Evolutionary conservation across 768 basidiomycete species (phyloP).

Genomic region (Trametes gibbosa): DNA sequence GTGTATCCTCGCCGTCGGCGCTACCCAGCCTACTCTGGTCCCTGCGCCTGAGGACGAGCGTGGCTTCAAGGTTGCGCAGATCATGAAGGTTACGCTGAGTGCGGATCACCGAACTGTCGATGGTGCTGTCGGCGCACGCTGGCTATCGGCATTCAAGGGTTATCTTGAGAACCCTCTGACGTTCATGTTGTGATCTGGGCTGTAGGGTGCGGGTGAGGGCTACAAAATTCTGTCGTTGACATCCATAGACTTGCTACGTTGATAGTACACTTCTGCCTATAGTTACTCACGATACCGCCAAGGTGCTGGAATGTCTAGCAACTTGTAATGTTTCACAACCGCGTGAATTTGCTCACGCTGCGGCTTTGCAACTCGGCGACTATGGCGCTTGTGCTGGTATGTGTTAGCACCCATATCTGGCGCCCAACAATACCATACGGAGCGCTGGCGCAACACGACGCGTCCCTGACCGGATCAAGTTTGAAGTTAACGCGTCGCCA

Average conservation of each 20-base stretch:
- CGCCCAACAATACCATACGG: background rate
- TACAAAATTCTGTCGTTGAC: slow-evolving; percentile 14
- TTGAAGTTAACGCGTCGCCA: background rate
- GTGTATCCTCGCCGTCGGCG: slow-evolving; percentile 94
- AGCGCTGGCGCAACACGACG: slow-evolving; percentile 4
- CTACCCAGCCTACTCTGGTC: slow-evolving; percentile 80
- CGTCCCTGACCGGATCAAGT: background rate
- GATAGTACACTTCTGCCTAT: slow-evolving; percentile 20
- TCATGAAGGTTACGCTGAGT: slow-evolving; percentile 96
- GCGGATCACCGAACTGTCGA: slow-evolving; percentile 96
- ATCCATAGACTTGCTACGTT: slow-evolving; percentile 19
- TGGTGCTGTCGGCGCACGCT: slow-evolving; percentile 91
- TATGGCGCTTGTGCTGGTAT: too few relatives aligned
- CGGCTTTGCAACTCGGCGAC: too few relatives aligned
- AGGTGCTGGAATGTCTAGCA: slow-evolving; percentile 17
- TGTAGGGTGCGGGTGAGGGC: background rate
- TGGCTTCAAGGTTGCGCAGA: slow-evolving; percentile 88
- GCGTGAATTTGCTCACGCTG: too few relatives aligned
- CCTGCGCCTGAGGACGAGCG: slow-evolving; percentile 87
- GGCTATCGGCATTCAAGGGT: slow-evolving; percentile 91
- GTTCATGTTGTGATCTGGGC: slow-evolving; percentile 76
- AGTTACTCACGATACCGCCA: slow-evolving; percentile 18
- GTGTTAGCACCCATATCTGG: too few relatives aligned
- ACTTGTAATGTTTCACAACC: slow-evolving; percentile 12
- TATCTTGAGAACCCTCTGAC: slow-evolving; percentile 96